phyloP scores from a whole-genome alignment of 768 basidiomycete genomes.

The Trametes maxima region DNA sequence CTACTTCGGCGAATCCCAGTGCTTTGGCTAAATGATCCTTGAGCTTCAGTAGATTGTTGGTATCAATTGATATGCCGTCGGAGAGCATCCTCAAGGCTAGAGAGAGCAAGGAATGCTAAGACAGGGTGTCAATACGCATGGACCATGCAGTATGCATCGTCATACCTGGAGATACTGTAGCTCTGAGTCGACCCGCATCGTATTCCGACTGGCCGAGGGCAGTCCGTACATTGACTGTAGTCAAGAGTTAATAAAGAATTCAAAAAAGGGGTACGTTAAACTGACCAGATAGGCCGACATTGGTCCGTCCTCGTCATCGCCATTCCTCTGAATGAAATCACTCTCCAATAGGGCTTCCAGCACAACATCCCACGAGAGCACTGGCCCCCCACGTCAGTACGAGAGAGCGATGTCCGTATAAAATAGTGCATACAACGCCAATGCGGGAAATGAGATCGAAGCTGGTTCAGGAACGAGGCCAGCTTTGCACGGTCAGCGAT shows the following conservation, averaged over 20 bases:
- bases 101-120: slow-evolving; percentile 55
- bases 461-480: slow-evolving; percentile 63
- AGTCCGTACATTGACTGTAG: slow-evolving; percentile 50
- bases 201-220: slow-evolving; percentile 30
- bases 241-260: not conserved
- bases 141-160: not conserved
- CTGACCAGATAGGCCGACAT: slow-evolving; percentile 47
- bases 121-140: not conserved
- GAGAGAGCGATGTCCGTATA: too few relatives aligned
- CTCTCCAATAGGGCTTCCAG: slow-evolving; percentile 60
- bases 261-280: not conserved
- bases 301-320: slow-evolving; percentile 42
- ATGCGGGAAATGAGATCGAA: slow-evolving; percentile 65
- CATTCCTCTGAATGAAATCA: slow-evolving; percentile 45
- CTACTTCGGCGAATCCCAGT: slow-evolving; percentile 58
- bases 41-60: slow-evolving; percentile 56
- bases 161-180: slow-evolving; percentile 48
- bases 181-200: slow-evolving; percentile 46
- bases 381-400: slow-evolving; percentile 35
- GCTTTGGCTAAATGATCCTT: slow-evolving; percentile 52
- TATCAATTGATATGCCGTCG: slow-evolving; percentile 58
- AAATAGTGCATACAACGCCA: slow-evolving; percentile 58
- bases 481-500: slow-evolving; percentile 59
- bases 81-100: slow-evolving; percentile 69
- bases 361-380: slow-evolving; percentile 66